Percentiles rank a stretch among this genome's conserved stretches.
Conservation (phyloP, 495 filamentous ascomycete genomes). For the Aspergillus sclerotiicarbonarius region DNA sequence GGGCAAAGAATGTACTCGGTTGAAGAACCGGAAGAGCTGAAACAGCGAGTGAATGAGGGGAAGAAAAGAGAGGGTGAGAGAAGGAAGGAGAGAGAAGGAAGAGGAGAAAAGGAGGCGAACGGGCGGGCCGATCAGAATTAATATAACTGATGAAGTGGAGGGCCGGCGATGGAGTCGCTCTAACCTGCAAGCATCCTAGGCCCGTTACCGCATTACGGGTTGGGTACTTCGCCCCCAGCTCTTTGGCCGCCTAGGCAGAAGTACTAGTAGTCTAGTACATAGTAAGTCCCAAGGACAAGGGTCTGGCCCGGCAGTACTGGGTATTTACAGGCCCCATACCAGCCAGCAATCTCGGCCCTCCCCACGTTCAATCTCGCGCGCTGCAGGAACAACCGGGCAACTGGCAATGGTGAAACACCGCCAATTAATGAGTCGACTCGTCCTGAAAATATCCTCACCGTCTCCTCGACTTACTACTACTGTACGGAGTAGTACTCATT, state of each 20-base stretch:
- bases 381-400: background rate
- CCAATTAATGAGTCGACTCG: background rate
- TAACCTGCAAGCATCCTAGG: background rate
- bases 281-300: too few relatives aligned
- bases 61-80: slow-evolving; percentile 11
- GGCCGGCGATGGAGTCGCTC: background rate
- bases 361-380: background rate
- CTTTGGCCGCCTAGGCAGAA: too few relatives aligned
- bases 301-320: too few relatives aligned
- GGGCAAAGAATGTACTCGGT: slow-evolving; percentile 56
- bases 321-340: too few relatives aligned
- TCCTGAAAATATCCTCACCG: background rate
- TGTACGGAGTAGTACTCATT: too few relatives aligned
- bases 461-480: too few relatives aligned
- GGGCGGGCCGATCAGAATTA: slow-evolving; percentile 21
- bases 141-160: background rate
- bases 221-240: too few relatives aligned
- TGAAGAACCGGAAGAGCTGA: slow-evolving; percentile 32
- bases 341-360: too few relatives aligned
- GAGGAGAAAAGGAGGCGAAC: slow-evolving; percentile 22
- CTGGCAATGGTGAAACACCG: background rate
- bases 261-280: too few relatives aligned
- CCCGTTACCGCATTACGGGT: background rate
- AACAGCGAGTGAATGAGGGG: slow-evolving; percentile 24
- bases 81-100: slow-evolving; percentile 17